Evolutionary conservation across 768 basidiomycete species (phyloP).

Genomic region (Leccinum subgranulosum): DNA sequence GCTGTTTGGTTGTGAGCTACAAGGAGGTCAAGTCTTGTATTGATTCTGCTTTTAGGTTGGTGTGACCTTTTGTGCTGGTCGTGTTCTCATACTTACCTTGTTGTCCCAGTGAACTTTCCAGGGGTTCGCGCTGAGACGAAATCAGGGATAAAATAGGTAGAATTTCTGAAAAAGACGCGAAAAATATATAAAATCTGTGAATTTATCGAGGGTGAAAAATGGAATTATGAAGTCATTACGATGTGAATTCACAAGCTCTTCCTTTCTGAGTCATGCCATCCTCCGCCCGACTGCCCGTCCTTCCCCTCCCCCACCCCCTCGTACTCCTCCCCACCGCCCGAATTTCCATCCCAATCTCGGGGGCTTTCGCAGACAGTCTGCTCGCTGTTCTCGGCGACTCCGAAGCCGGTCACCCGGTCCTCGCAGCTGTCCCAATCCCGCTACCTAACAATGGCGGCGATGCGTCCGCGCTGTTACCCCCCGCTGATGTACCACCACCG

Average conservation of each 20-base stretch:
- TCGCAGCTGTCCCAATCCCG: slow-evolving; percentile 62
- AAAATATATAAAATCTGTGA: slow-evolving; percentile 40
- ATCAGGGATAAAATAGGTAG: slow-evolving; percentile 53
- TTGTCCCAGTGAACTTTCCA: slow-evolving; percentile 45
- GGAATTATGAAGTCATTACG: background rate
- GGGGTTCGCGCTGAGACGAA: slow-evolving; percentile 20
- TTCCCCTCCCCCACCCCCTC: slow-evolving; percentile 67
- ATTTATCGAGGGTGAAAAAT: slow-evolving; percentile 2
- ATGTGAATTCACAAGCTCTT: background rate
- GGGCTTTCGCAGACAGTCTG: slow-evolving; percentile 59
- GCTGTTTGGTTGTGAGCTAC: slow-evolving; percentile 90
- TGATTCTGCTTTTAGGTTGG: slow-evolving; percentile 76
- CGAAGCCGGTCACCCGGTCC: slow-evolving; percentile 57
- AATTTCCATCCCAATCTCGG: slow-evolving; percentile 64
- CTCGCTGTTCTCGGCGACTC: slow-evolving; percentile 66
- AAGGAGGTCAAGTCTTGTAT: slow-evolving; percentile 87
- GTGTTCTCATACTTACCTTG: background rate
- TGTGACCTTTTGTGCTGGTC: slow-evolving; percentile 18
- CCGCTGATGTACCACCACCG: slow-evolving; percentile 29
- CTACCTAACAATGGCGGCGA: slow-evolving; percentile 22
- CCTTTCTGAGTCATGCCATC: slow-evolving; percentile 15
- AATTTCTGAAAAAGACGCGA: slow-evolving; percentile 63
- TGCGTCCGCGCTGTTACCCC: background rate
- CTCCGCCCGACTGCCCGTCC: slow-evolving; percentile 54
- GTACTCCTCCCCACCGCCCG: slow-evolving; percentile 74